Percentiles rank a stretch among this genome's conserved stretches.
These are phyloP conservation scores for Neurospora sp. DNA, from an alignment of 495 filamentous ascomycete species.

Conservation along the genomic window DNA sequence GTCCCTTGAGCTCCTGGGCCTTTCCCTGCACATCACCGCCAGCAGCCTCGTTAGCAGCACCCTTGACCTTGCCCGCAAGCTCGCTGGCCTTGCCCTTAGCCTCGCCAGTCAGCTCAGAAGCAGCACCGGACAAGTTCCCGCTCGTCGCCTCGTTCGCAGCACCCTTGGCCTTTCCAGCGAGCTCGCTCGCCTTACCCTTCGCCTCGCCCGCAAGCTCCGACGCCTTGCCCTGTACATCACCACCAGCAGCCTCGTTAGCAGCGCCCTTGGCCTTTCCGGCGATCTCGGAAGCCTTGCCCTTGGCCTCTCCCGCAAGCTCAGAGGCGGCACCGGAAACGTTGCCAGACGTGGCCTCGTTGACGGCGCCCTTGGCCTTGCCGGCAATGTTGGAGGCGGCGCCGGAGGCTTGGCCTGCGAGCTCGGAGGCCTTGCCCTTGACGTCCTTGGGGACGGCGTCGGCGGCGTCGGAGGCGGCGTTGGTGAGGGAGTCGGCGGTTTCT, in stretches of 20 bases:
- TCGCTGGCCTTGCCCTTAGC: constrained; percentile 29
- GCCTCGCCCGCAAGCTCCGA: constrained; percentile 18
- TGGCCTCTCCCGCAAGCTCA: constrained; percentile 21
- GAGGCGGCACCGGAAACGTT: constrained; percentile 16
- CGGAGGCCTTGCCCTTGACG: constrained; percentile 20
- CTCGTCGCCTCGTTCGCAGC: constrained; percentile 20
- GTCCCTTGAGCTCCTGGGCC: constrained; percentile 3
- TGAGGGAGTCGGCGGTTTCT: constrained; percentile 19
- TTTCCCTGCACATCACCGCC: constrained; percentile 2
- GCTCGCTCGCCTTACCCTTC: constrained; percentile 21
- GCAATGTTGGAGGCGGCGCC: constrained; percentile 17
- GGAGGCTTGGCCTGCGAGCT: constrained; percentile 24
- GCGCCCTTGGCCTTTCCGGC: constrained; percentile 24
- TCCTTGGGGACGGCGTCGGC: background rate
- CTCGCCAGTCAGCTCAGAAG: constrained; percentile 19
- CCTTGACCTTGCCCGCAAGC: constrained; percentile 20
- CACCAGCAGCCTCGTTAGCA: constrained; percentile 8
- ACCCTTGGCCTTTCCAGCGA: constrained; percentile 24
- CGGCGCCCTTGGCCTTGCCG: constrained; percentile 21
- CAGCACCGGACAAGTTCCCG: constrained; percentile 23
- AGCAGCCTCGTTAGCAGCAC: constrained; percentile 5
- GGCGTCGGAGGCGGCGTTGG: background rate
- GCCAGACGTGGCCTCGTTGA: constrained; percentile 9
- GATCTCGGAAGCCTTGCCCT: constrained; percentile 26
- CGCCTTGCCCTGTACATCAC: too few species aligned